Base-by-base conservation (phyloP, 768 basidiomycete species). In the Lactarius quietus region DNA sequence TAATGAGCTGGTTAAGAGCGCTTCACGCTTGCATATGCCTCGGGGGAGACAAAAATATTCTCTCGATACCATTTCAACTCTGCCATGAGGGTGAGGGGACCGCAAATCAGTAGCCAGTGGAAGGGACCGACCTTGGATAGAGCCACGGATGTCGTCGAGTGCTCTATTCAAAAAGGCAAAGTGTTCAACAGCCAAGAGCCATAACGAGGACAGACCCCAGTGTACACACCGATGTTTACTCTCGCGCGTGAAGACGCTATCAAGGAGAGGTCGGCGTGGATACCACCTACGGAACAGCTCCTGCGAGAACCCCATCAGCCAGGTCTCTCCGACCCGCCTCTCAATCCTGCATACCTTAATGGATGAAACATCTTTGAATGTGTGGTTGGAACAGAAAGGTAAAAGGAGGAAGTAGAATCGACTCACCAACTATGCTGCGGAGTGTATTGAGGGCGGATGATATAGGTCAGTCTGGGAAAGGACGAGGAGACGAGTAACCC, bases 11-110 rank as follows among this genome's bases (percentile, higher is more conserved):
- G 29, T 48, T 61, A 66, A 41, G 36, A 35, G 9, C 57, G 39
- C 29, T 66, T 62, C 23, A 39, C 36, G 36, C 1, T 14, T 20
- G 39, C 58, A 60, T 67, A 67, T n/a, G 39, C 65, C 28, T 66
- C 59, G 17, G 79, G 74, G 23, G 79, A 72, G 33, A 84, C 70
- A 72, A 95, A 95, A 61, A 94, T 81, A 70, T 88, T 86, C 57
- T 85, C 76, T 64, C 88, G 83, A 70, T 94, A 95, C 85, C 87
- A 93, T 68, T 85, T 74, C 51, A 95, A 79, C 72, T 95, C 92
- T 93, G 70, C 12, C 59, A 33, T 36, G 33, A 33, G 26, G 54
- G 41, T 57, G 36, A 62, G 67, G 18, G 12, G 23, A 28, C 12
- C 57, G 53, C 54, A 56, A 56, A 52, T n/a, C 38, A 17, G 9